phyloP scores from a whole-genome alignment of 164 flowering plant genomes.

The Magnolia changhungtana region DNA sequence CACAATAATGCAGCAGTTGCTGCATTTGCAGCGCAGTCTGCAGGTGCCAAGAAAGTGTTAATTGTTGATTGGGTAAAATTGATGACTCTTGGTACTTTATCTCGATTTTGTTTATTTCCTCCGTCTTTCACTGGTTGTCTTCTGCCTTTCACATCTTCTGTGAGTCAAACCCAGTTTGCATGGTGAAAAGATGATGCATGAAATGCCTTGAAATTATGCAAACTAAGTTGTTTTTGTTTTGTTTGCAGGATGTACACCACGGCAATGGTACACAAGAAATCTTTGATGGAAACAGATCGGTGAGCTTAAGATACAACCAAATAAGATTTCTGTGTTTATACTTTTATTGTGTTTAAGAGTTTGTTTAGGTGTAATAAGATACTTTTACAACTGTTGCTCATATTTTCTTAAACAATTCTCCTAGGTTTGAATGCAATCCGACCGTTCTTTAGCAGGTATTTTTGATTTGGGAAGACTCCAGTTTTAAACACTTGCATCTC shows the following conservation, averaged over 20 bases:
- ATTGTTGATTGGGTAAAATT: constrained; percentile 91
- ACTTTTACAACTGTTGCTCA: not conserved
- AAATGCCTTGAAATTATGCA: not conserved
- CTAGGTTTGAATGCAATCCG: not conserved
- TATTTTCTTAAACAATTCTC: not conserved
- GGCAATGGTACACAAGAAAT: constrained; percentile 99
- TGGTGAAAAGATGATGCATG: not conserved
- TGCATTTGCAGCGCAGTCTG: constrained; percentile 75
- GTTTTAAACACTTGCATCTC: too few species aligned
- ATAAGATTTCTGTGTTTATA: not conserved
- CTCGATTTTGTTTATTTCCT: not conserved
- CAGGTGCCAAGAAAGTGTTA: constrained; percentile 86
- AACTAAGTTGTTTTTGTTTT: not conserved
- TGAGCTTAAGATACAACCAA: constrained; percentile 30
- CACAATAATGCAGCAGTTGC: constrained; percentile 99
- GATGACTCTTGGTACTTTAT: constrained; percentile 1
- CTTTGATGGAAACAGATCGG: constrained; percentile 78
- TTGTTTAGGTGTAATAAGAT: not conserved
- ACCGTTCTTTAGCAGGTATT: not conserved
- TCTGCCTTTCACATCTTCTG: not conserved
- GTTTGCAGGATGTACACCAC: constrained; percentile 92
- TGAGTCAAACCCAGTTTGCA: not conserved
- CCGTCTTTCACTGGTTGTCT: not conserved
- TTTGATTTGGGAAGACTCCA: not conserved
- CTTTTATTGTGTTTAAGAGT: not conserved